Evolutionary conservation across 176 grass and related monocot genomes (phyloP).

Genomic region (Chloris gayana): DNA sequence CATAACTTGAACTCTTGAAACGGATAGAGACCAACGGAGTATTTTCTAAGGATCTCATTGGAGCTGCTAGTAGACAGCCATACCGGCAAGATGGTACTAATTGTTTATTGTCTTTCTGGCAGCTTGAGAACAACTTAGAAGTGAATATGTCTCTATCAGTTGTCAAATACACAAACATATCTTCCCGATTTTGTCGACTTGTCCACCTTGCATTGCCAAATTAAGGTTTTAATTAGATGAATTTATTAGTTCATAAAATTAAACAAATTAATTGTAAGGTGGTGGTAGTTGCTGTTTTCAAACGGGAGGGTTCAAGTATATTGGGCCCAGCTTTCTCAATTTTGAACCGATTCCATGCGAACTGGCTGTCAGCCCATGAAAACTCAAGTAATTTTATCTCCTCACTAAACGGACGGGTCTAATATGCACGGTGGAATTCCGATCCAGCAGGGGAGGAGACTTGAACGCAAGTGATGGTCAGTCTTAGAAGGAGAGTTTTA

Average conservation of each 20-base stretch:
- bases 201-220: too few relatives aligned
- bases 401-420: neutral
- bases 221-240: too few relatives aligned
- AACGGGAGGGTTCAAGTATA: too few relatives aligned
- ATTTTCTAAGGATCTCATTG: constrained; percentile 23
- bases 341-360: too few relatives aligned
- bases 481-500: constrained; percentile 58
- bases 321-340: too few relatives aligned
- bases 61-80: neutral
- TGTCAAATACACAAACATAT: constrained; percentile 15
- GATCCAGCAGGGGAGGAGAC: constrained; percentile 28
- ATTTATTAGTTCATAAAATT: too few relatives aligned
- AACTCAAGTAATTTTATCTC: neutral
- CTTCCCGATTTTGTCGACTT: neutral
- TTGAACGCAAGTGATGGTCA: constrained; percentile 64
- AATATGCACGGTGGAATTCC: constrained; percentile 13
- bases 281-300: too few relatives aligned
- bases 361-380: too few relatives aligned
- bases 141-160: neutral
- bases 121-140: constrained; percentile 29
- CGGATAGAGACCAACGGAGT: constrained; percentile 48
- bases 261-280: too few relatives aligned
- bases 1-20: constrained; percentile 30
- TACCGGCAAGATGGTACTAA: constrained; percentile 1
- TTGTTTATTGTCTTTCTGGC: constrained; percentile 15